These are phyloP conservation scores for Emericellopsis atlantica DNA, from an alignment of 2,329 filamentous ascomycete species.

Conservation along the genomic window DNA sequence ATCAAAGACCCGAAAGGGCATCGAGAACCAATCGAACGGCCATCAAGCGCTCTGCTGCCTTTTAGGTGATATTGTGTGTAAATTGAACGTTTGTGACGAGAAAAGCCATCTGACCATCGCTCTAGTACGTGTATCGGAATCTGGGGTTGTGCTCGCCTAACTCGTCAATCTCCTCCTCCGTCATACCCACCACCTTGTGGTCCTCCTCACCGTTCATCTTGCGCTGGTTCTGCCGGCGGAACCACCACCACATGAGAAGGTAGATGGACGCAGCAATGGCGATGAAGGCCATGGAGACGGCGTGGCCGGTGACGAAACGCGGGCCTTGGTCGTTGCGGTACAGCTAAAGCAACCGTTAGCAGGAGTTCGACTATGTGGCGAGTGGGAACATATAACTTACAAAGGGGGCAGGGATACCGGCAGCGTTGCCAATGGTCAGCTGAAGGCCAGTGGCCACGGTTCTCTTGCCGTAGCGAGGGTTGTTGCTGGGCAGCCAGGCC, in stretches of 20 bases:
- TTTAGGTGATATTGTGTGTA: no score
- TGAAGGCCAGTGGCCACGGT: conserved; percentile 49
- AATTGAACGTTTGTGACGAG: no score
- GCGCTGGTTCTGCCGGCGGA: conserved; percentile 20
- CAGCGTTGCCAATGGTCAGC: conserved; percentile 49
- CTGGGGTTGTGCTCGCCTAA: conserved; percentile 16
- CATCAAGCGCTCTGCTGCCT: no score
- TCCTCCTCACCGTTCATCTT: conserved; percentile 14
- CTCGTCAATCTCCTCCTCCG: conserved; percentile 15
- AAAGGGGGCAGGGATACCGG: conserved; percentile 51
- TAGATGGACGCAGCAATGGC: conserved; percentile 30
- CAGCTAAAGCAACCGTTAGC: conserved; percentile 8
- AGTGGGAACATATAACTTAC: conserved; percentile 6
- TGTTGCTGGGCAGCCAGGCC: conserved; percentile 37
- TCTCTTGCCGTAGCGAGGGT: conserved; percentile 51
- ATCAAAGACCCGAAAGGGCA: no score
- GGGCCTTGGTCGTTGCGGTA: conserved; percentile 22
- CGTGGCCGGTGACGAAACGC: conserved; percentile 34
- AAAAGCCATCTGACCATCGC: no score
- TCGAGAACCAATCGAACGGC: no score
- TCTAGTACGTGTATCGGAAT: conserved; percentile 15
- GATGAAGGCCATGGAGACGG: conserved; percentile 32
- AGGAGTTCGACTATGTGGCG: not conserved
- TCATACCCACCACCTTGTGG: conserved; percentile 11
- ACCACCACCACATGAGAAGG: conserved; percentile 16